Evolutionary conservation across 2,329 filamentous ascomycete genomes (phyloP).

Genomic region (Xylaria polymorpha): DNA sequence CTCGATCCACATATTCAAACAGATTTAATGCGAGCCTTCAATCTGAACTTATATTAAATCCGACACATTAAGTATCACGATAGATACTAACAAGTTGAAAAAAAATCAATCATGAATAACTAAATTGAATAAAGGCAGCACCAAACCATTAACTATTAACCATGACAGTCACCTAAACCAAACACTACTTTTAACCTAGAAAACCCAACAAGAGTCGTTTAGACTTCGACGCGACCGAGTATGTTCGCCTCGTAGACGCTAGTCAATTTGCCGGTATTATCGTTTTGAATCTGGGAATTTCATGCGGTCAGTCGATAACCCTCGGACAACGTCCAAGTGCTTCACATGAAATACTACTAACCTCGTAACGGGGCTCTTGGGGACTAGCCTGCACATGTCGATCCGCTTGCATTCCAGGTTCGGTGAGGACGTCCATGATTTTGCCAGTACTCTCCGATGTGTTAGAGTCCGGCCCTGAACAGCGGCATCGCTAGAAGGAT

Average conservation of each 20-base stretch:
- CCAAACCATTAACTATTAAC: too few species aligned
- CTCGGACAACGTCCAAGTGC: neutral
- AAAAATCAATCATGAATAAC: too few species aligned
- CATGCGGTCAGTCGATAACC: neutral
- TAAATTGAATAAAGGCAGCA: neutral
- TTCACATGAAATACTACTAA: conserved; percentile 17
- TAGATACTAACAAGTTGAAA: too few species aligned
- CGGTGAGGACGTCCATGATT: conserved; percentile 43
- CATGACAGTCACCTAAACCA: neutral
- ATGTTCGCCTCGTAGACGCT: conserved; percentile 47
- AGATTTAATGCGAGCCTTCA: too few species aligned
- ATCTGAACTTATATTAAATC: too few species aligned
- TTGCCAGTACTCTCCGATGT: conserved; percentile 46
- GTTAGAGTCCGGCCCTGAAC: conserved; percentile 42
- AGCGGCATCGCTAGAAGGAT: neutral
- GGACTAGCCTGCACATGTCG: conserved; percentile 44
- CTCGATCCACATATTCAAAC: too few species aligned
- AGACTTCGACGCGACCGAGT: conserved; percentile 38
- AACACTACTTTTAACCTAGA: too few species aligned
- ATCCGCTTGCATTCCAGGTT: conserved; percentile 44
- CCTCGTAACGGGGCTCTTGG: conserved; percentile 45
- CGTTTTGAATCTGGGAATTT: conserved; percentile 43
- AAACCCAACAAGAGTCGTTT: neutral
- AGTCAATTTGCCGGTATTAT: conserved; percentile 46
- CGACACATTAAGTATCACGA: too few species aligned